Conservation (phyloP, 768 basidiomycete species). For the Cantharellus anzutake region DNA sequence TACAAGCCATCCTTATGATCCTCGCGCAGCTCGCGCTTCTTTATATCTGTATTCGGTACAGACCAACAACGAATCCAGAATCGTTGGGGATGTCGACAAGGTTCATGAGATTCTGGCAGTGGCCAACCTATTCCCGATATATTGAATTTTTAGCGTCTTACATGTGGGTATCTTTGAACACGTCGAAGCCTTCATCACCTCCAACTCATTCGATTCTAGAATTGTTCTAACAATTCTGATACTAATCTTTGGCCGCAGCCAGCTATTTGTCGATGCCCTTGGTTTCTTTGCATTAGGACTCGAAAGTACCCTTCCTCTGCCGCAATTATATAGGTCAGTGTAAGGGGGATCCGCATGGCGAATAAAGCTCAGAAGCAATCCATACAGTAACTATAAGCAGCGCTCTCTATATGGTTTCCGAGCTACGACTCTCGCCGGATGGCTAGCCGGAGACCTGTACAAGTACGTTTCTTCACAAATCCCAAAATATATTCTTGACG, state of each 20-base stretch:
- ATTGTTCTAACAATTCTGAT: conserved; percentile 54
- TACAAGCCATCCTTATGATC: conserved; percentile 77
- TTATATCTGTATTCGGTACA: conserved; percentile 65
- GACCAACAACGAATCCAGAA: conserved; percentile 41
- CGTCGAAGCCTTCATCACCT: conserved; percentile 34
- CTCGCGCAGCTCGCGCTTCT: conserved; percentile 63
- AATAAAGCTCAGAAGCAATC: conserved; percentile 1
- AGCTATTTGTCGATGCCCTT: conserved; percentile 38
- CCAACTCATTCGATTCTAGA: conserved; percentile 13
- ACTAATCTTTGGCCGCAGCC: conserved; percentile 49
- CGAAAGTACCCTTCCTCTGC: conserved; percentile 74
- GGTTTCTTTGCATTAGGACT: conserved; percentile 67
- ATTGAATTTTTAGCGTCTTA: conserved; percentile 66
- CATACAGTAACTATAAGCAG: conserved; percentile 51
- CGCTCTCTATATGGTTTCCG: conserved; percentile 72
- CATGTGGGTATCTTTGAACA: conserved; percentile 67
- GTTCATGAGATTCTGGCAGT: conserved; percentile 71
- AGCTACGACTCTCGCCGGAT: conserved; percentile 61
- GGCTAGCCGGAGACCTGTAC: conserved; percentile 71
- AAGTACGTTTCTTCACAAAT: conserved; percentile 31
- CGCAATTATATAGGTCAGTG: conserved; percentile 55
- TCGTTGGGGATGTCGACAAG: conserved; percentile 37
- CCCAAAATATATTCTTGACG: conserved; percentile 1
- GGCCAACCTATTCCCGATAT: conserved; percentile 57
- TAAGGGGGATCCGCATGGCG: conserved; percentile 3